Base-by-base conservation (phyloP, 306 rosid genomes). In the Benincasa hispida region DNA sequence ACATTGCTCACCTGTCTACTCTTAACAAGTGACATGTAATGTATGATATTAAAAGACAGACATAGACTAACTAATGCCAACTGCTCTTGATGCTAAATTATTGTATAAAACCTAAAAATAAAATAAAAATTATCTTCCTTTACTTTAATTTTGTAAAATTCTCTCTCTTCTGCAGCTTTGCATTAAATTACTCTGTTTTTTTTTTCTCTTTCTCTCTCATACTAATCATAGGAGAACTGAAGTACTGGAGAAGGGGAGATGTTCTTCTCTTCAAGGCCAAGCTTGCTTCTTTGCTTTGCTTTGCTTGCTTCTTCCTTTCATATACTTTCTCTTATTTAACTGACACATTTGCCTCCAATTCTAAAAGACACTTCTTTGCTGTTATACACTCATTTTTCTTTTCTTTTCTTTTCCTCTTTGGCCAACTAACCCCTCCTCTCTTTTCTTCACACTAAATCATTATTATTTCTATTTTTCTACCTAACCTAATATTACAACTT, bases 261-360 rank as follows among this genome's bases (percentile, higher is more conserved):
- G 93, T 92, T 88, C 93, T 86, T 92, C 97, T 86, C 98, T 90
- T 90, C 83, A 88, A 87, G 90, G n/a, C 87, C 92, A 92, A 92
- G 96, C 92, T 86, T 87, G 88, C 83, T 83, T 80, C 65, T 58
- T 58, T 32, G 42, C 22, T 61, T 61, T 47, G 53, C n/a, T n/a
- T n/a, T n/a, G n/a, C 45, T 39, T 39, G 83, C 86, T 81, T 76
- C 91, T 84, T 80, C 67, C 84, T 74, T 85, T 74, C 67, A 84
- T 84, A 62, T 67, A 50, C 82, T 79, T 83, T 28, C 57, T 22
- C 57, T 61, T 77, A 82, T 87, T 84, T 84, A 77, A 90, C 98
- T 86, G 99, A 92, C 99, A 90, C 96, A 86, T 77, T 85, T 88
- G 99, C 97, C 96, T 85, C 87, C 97, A 85, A 86, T 91, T 83